A percentile compares a stretch with the other conserved stretches of the same genome.
These are phyloP conservation scores for Phytophthora vignae DNA, from an alignment of 352 stramenopile genomes.

Conservation along the genomic window DNA sequence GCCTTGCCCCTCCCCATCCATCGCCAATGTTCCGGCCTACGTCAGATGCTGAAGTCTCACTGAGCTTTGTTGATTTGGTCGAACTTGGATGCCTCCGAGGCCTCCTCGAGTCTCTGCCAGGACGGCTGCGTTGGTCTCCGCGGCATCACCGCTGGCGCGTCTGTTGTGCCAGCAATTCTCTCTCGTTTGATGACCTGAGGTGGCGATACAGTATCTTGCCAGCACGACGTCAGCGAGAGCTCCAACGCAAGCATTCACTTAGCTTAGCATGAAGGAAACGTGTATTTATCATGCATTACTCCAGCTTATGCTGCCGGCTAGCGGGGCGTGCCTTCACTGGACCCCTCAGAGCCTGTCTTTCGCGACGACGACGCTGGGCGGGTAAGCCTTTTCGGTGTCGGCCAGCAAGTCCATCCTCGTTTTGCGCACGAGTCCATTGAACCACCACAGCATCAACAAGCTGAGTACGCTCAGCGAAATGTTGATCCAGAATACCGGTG, in stretches of 20 bases:
- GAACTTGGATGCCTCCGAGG: too few relatives aligned
- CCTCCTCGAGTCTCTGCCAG: conserved; percentile 1
- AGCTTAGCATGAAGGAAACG: neutral
- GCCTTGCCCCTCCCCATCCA: conserved; percentile 20
- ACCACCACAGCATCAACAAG: conserved; percentile 68
- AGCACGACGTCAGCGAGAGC: too few relatives aligned
- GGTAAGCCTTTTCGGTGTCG: conserved; percentile 43
- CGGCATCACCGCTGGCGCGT: neutral
- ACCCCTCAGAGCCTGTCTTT: conserved; percentile 18
- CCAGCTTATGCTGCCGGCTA: neutral
- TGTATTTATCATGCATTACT: conserved; percentile 4
- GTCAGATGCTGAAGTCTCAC: conserved; percentile 22
- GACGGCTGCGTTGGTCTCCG: neutral
- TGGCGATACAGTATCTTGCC: too few relatives aligned
- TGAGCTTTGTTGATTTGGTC: too few relatives aligned
- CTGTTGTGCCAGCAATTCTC: too few relatives aligned
- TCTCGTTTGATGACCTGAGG: too few relatives aligned
- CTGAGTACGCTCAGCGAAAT: conserved; percentile 61
- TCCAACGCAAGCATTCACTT: too few relatives aligned
- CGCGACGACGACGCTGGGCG: conserved; percentile 19
- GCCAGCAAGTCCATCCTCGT: conserved; percentile 48
- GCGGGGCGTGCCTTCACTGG: neutral
- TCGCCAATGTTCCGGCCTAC: conserved; percentile 28
- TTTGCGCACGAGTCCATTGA: conserved; percentile 51
- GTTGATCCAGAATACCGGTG: conserved; percentile 76